These are phyloP conservation scores for Aschersonia sp. DNA, from an alignment of 2,329 filamentous ascomycete species.

Conservation along the genomic window DNA sequence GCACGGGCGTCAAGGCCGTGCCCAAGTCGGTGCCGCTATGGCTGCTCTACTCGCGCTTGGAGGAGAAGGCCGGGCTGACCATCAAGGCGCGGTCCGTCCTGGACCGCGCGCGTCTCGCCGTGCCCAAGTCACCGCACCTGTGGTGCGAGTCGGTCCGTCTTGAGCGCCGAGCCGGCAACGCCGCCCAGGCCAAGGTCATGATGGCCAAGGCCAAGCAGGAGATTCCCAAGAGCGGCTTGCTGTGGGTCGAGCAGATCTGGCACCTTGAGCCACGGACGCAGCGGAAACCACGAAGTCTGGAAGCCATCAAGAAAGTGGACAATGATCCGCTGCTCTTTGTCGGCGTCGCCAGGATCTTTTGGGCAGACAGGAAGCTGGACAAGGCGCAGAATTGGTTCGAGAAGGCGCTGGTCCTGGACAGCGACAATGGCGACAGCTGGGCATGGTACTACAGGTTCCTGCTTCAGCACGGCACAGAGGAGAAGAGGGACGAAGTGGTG, in stretches of 20 bases:
- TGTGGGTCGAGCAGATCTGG: constrained; percentile 95
- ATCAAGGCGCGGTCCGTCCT: constrained; percentile 92
- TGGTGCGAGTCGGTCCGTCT: constrained; percentile 93
- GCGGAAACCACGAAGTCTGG: constrained; percentile 76
- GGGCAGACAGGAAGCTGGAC: constrained; percentile 81
- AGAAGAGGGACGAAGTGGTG: constrained; percentile 78
- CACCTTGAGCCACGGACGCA: constrained; percentile 83
- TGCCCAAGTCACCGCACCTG: constrained; percentile 70
- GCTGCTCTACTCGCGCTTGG: constrained; percentile 76
- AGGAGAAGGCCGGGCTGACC: constrained; percentile 68
- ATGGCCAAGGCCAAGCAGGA: constrained; percentile 93
- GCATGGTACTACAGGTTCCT: constrained; percentile 97
- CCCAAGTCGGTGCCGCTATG: constrained; percentile 75
- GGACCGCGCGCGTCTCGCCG: constrained; percentile 75
- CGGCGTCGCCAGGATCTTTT: constrained; percentile 89
- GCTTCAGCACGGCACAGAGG: constrained; percentile 79
- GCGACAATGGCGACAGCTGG: constrained; percentile 85
- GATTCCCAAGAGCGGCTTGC: constrained; percentile 69
- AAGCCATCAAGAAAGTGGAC: constrained; percentile 95
- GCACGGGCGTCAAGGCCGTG: constrained; percentile 74
- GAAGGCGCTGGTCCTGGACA: constrained; percentile 78
- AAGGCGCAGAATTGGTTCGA: constrained; percentile 97
- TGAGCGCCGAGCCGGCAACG: constrained; percentile 75
- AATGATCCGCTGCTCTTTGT: constrained; percentile 82
- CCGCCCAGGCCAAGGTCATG: constrained; percentile 69